These are phyloP conservation scores for Phytopythium montanum DNA, from an alignment of 352 stramenopile genomes.

Conservation along the genomic window DNA sequence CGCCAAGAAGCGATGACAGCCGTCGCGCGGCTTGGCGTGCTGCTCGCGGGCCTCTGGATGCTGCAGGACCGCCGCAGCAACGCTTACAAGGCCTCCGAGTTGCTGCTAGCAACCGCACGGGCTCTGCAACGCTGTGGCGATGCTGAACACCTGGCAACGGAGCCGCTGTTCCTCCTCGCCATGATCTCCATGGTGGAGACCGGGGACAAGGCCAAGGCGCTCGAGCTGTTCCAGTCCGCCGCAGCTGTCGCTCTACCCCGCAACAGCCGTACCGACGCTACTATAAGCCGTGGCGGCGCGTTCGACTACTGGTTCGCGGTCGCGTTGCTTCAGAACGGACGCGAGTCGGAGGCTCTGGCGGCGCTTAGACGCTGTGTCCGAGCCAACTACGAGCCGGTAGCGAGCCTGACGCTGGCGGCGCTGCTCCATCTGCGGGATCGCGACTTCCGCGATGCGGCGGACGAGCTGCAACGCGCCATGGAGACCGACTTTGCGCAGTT, in stretches of 20 bases:
- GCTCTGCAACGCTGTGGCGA: constrained; percentile 9
- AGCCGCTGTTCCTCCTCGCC: constrained; percentile 40
- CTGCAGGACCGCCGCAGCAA: constrained; percentile 18
- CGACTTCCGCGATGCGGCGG: constrained; percentile 37
- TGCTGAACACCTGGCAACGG: constrained; percentile 12
- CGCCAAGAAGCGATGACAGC: constrained; percentile 4
- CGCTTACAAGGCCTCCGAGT: constrained; percentile 10
- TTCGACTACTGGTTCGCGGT: constrained; percentile 63
- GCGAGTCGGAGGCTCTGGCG: constrained; percentile 11
- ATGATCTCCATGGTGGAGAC: constrained; percentile 29
- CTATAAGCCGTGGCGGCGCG: constrained; percentile 5
- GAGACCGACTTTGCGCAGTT: constrained; percentile 50
- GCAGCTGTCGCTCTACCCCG: constrained; percentile 4
- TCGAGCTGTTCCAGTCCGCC: constrained; percentile 26
- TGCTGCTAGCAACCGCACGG: constrained; percentile 22
- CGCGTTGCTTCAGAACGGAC: constrained; percentile 28
- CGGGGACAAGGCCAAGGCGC: constrained; percentile 19
- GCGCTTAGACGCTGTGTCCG: constrained; percentile 44
- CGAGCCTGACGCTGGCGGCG: constrained; percentile 50
- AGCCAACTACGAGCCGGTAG: constrained; percentile 40
- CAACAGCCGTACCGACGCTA: background rate
- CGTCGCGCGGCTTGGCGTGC: constrained; percentile 19
- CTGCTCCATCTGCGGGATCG: constrained; percentile 26
- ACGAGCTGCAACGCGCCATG: constrained; percentile 50
- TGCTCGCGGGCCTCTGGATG: constrained; percentile 34